phyloP scores from a whole-genome alignment of 805 yeast genomes.

The Priceomyces medius region DNA sequence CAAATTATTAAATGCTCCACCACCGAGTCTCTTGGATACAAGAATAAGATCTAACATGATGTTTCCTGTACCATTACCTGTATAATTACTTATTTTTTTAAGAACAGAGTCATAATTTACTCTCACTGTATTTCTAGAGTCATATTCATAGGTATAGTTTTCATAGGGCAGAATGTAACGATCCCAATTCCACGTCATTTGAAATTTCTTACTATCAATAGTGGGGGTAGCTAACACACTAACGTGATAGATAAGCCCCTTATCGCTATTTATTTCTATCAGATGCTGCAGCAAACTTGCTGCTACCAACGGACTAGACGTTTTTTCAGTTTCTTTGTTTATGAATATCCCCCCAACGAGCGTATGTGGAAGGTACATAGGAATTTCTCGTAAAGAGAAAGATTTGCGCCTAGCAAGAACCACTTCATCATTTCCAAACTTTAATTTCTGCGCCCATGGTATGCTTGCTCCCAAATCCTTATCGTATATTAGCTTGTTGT shows the following conservation, averaged over 20 bases:
- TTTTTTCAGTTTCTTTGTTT: background rate
- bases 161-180: constrained; percentile 18
- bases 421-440: constrained; percentile 11
- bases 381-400: constrained; percentile 19
- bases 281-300: constrained; percentile 25
- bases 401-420: constrained; percentile 21
- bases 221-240: constrained; percentile 31
- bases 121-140: constrained; percentile 13
- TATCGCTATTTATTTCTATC: constrained; percentile 23
- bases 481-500: constrained; percentile 25
- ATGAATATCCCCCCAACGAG: constrained; percentile 23
- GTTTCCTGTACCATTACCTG: background rate
- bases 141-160: constrained; percentile 17
- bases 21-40: background rate
- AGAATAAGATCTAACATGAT: background rate
- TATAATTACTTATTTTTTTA: background rate
- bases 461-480: constrained; percentile 15
- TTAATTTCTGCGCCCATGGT: constrained; percentile 23
- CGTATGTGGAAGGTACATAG: constrained; percentile 26
- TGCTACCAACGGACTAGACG: constrained; percentile 24
- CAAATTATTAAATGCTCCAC: background rate
- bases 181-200: constrained; percentile 16
- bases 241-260: constrained; percentile 21
- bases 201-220: constrained; percentile 19
- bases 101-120: constrained; percentile 1